Conservation (phyloP, 345 rosid species). For the Gossypium arboreum region DNA sequence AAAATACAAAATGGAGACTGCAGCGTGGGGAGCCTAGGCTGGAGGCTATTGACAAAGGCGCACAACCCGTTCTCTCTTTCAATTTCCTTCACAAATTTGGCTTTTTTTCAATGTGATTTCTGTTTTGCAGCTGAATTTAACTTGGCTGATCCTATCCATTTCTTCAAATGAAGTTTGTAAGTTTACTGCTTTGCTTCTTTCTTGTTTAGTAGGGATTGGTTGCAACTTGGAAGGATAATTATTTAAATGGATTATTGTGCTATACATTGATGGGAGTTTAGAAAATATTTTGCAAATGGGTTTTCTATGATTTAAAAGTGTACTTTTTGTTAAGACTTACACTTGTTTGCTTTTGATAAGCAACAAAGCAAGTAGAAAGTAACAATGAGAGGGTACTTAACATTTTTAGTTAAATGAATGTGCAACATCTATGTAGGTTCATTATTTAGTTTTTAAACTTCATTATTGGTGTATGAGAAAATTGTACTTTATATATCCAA, state of each 20-base stretch:
- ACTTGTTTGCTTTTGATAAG: neutral
- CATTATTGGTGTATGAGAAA: neutral
- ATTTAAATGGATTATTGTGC: neutral
- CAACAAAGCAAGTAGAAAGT: neutral
- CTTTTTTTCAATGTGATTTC: neutral
- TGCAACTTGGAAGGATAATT: neutral
- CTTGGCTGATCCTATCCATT: neutral
- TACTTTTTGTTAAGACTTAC: neutral
- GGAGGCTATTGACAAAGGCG: neutral
- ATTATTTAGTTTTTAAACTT: neutral
- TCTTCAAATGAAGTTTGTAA: conserved; percentile 53
- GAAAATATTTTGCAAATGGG: neutral
- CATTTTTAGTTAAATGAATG: too few species aligned
- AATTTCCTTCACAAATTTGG: neutral
- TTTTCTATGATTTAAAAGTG: neutral
- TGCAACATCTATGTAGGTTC: neutral
- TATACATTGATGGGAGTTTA: neutral
- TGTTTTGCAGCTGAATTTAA: neutral
- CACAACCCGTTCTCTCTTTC: neutral
- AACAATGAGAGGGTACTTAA: neutral
- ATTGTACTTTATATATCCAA: neutral
- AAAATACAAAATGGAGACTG: too few species aligned
- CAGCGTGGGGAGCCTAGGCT: too few species aligned
- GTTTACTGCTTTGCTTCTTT: conserved; percentile 21
- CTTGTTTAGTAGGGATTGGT: neutral